These are phyloP conservation scores for Suillus lakei DNA, from an alignment of 768 basidiomycete species.

Conservation along the genomic window DNA sequence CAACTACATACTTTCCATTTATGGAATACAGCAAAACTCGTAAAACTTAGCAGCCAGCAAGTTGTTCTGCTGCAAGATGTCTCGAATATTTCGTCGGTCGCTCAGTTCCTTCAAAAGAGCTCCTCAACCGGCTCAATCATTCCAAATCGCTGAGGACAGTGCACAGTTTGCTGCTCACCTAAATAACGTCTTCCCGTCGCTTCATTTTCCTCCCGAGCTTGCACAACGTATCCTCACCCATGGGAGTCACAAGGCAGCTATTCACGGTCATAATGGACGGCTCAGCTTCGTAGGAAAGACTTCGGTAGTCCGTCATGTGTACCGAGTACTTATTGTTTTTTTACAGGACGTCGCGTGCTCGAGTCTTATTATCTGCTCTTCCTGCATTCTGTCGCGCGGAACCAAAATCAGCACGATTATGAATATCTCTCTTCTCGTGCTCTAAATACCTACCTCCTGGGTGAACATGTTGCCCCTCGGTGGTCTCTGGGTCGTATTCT, in stretches of 20 bases:
- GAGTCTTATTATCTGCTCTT: slow-evolving; percentile 78
- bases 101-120: slow-evolving; percentile 5
- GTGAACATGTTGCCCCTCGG: slow-evolving; percentile 72
- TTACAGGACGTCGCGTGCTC: slow-evolving; percentile 73
- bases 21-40: not conserved
- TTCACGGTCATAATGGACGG: slow-evolving; percentile 72
- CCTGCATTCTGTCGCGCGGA: slow-evolving; percentile 57
- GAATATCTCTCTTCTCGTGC: slow-evolving; percentile 60
- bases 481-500: slow-evolving; percentile 79
- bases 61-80: not conserved
- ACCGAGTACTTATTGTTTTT: not conserved
- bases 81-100: slow-evolving; percentile 3
- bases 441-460: slow-evolving; percentile 72
- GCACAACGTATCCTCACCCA: slow-evolving; percentile 80
- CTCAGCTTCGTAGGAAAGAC: slow-evolving; percentile 73
- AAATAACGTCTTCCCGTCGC: slow-evolving; percentile 62
- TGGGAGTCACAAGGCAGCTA: slow-evolving; percentile 69
- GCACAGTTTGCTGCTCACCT: slow-evolving; percentile 56
- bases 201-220: slow-evolving; percentile 73
- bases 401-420: slow-evolving; percentile 55
- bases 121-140: not conserved
- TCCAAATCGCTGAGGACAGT: slow-evolving; percentile 18
- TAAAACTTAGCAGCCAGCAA: not conserved
- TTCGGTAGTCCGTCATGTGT: not conserved
- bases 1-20: not conserved